A percentile compares a stretch with the other conserved stretches of the same genome.
Conservation (phyloP, 768 basidiomycete species). For the Mycena leptocephala region DNA sequence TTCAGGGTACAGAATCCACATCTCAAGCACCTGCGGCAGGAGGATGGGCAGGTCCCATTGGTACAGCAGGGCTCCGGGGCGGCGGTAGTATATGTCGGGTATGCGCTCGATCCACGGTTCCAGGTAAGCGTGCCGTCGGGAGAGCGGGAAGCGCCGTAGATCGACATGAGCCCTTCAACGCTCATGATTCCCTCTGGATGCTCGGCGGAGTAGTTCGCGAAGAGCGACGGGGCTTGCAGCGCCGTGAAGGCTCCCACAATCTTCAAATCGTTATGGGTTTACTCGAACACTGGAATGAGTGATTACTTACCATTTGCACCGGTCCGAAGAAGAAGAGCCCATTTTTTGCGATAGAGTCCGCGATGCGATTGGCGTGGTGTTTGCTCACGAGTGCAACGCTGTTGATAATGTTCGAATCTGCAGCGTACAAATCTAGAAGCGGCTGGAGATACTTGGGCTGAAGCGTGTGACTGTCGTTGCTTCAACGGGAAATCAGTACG, state of each 20-base stretch:
- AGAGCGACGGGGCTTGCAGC: conserved; percentile 20
- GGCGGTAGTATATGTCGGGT: conserved; percentile 18
- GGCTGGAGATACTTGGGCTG: conserved; percentile 18
- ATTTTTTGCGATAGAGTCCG: conserved; percentile 19
- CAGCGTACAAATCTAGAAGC: conserved; percentile 12
- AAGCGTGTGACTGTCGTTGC: conserved; percentile 20
- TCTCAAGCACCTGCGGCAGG: conserved; percentile 21
- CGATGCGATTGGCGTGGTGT: conserved; percentile 20
- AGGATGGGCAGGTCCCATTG: conserved; percentile 20
- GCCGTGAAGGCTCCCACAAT: conserved; percentile 20
- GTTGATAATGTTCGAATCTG: conserved; percentile 17
- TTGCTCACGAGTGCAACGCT: conserved; percentile 17
- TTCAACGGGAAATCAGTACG: conserved; percentile 15
- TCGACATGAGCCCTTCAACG: conserved; percentile 20
- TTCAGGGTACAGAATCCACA: conserved; percentile 6
- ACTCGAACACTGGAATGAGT: conserved; percentile 15
- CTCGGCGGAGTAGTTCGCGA: conserved; percentile 20
- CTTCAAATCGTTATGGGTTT: conserved; percentile 16
- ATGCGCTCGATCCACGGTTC: conserved; percentile 21
- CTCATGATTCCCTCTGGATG: conserved; percentile 20
- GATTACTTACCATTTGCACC: conserved; percentile 19
- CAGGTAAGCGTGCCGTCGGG: conserved; percentile 17
- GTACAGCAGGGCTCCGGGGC: conserved; percentile 17
- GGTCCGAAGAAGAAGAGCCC: conserved; percentile 19
- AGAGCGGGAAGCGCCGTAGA: conserved; percentile 16